phyloP scores from a whole-genome alignment of 192 early-diverging fungal genomes.

The Coemansia sp. region DNA sequence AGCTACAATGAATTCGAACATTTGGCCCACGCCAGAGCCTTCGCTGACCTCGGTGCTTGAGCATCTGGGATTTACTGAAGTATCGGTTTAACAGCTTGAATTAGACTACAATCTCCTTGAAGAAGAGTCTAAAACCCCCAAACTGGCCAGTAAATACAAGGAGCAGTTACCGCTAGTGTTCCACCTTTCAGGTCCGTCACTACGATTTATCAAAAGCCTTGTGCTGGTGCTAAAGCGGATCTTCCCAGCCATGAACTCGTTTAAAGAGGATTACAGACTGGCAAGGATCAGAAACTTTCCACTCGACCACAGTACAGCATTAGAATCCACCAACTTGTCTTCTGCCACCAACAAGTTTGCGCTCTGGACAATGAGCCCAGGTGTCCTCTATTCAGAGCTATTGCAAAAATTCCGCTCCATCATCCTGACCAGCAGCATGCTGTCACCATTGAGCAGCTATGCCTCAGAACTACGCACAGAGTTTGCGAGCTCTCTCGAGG shows the following conservation, averaged over 20 bases:
- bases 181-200: slow-evolving; percentile 20
- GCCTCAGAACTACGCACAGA: slow-evolving; percentile 56
- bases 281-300: slow-evolving; percentile 15
- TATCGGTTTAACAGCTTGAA: slow-evolving; percentile 4
- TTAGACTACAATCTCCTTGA: slow-evolving; percentile 5
- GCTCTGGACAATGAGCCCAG: slow-evolving; percentile 44
- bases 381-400: slow-evolving; percentile 45
- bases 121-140: slow-evolving; percentile 14
- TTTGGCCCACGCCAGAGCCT: slow-evolving; percentile 32
- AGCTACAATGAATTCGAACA: slow-evolving; percentile 19
- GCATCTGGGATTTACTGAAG: slow-evolving; percentile 20
- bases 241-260: not conserved
- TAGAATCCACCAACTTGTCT: not conserved
- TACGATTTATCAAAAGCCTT: slow-evolving; percentile 24
- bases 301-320: not conserved
- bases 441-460: slow-evolving; percentile 64
- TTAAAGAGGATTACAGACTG: slow-evolving; percentile 32
- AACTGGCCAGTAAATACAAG: not conserved
- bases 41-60: slow-evolving; percentile 14
- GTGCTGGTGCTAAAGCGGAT: slow-evolving; percentile 24
- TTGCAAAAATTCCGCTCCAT: slow-evolving; percentile 50
- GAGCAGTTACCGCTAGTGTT: not conserved
- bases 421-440: slow-evolving; percentile 65
- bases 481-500: slow-evolving; percentile 59
- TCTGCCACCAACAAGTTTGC: slow-evolving; percentile 20